Percentiles rank a stretch among this genome's conserved stretches.
Evolutionary conservation across 371 early-diverging fungal genomes (phyloP).

Genomic region (Syncephalastrum racemosum): DNA sequence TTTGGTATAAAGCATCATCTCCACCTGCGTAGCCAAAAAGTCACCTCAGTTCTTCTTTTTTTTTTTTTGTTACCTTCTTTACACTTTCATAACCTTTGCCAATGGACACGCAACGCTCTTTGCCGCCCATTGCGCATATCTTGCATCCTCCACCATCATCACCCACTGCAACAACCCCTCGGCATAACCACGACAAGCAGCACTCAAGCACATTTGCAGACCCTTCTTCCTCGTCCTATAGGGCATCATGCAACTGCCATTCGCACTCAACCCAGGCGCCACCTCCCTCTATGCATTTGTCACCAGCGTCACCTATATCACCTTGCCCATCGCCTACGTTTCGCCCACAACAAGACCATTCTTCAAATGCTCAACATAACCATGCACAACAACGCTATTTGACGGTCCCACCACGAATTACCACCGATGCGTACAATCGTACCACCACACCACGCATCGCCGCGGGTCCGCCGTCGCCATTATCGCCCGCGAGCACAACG

Average conservation of each 20-base stretch:
- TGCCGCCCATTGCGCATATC: constrained; percentile 31
- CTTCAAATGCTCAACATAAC: not conserved
- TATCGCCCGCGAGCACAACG: constrained; percentile 6
- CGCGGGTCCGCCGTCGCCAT: constrained; percentile 23
- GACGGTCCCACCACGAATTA: constrained; percentile 5
- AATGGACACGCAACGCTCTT: constrained; percentile 15
- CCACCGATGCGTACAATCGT: not conserved
- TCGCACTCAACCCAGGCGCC: not conserved
- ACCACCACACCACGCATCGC: constrained; percentile 18
- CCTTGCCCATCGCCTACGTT: constrained; percentile 1
- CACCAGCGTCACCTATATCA: constrained; percentile 16
- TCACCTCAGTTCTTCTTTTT: constrained; percentile 1
- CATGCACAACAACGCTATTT: too few species aligned
- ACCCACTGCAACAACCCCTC: constrained; percentile 9
- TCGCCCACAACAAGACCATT: not conserved
- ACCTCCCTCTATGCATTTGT: constrained; percentile 3
- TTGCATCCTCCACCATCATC: constrained; percentile 19
- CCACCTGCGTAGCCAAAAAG: constrained; percentile 1
- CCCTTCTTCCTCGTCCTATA: too few species aligned
- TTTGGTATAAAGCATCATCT: constrained; percentile 7
- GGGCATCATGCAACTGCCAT: not conserved
- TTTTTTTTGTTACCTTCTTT: constrained; percentile 8
- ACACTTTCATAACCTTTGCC: not conserved
- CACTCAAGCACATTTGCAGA: constrained; percentile 1
- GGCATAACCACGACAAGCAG: constrained; percentile 4